Evolutionary conservation across 768 basidiomycete genomes (phyloP), one percentile per base, ranked within the genome.

Genomic region (Gyrodon lividus): DNA sequence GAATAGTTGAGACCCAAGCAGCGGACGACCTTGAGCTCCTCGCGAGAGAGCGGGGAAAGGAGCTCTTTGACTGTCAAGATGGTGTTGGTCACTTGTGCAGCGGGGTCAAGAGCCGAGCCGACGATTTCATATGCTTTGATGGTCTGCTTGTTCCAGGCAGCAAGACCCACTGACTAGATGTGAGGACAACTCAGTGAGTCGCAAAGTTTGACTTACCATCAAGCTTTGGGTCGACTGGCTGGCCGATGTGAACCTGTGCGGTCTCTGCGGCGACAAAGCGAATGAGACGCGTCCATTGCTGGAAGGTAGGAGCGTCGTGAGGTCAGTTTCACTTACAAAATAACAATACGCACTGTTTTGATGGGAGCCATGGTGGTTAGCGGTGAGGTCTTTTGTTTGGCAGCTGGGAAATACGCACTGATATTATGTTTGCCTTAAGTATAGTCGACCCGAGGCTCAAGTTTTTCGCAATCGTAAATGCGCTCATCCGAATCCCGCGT

Each of bases 1-100:
- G 79, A 78, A 63, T 92, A 92, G 65, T 92, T 92, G 43, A 92
- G 70, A 0, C 89, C 89, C 12, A 92, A 70, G 68, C 88, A 90
- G 10, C 89, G 79, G 23, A 89, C 87, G 3, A 85, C 70, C 54
- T 80, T 81, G 55, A 90, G 74, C 61, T 89, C 76, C 54, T 85
- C 80, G 37, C 78, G 72, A 8, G 86, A 76, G 22, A 92, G 74
- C 10, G 89, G 89, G 3, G 82, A 72, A 16, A 92, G 77, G 33
- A 92, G 79, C 37, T 79, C 73, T 63, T 83, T 79, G 37, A 90
- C 88, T 3, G 88, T 90, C 39, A 92, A 71, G 0, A 86, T 66
- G 19, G 74, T 82, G 50, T 71, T 72, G 14, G 86, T 81, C 19
- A 92, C 76, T 55, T 82, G 79, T 2, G 88, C 82, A 0, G 76